Evolutionary conservation across 2,329 filamentous ascomycete species (phyloP).

Genomic region (Penicillium palitans): DNA sequence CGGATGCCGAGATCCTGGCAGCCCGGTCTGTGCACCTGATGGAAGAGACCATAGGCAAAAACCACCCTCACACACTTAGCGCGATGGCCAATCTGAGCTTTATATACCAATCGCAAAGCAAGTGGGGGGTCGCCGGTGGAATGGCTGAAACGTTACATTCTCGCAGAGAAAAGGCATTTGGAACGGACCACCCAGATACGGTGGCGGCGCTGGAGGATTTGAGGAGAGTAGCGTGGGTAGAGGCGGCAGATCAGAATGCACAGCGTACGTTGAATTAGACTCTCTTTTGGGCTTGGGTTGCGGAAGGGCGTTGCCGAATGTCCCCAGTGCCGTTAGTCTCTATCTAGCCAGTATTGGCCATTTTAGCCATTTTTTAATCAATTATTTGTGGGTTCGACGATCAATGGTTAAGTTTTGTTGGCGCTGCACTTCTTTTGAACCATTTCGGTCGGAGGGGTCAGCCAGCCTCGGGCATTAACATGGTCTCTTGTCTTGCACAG

Average conservation of each 20-base stretch:
- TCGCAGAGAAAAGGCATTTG: slow-evolving; percentile 3
- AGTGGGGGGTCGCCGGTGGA: slow-evolving; percentile 8
- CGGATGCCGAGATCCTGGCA: slow-evolving; percentile 6
- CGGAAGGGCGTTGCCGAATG: background rate
- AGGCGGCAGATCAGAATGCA: slow-evolving; percentile 14
- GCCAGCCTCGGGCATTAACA: background rate
- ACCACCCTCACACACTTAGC: slow-evolving; percentile 12
- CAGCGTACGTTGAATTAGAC: slow-evolving; percentile 12
- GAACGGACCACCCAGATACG: slow-evolving; percentile 13
- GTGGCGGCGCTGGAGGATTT: slow-evolving; percentile 12
- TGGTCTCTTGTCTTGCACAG: slow-evolving; percentile 5
- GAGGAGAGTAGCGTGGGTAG: slow-evolving; percentile 11
- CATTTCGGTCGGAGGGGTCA: background rate
- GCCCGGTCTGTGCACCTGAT: slow-evolving; percentile 4
- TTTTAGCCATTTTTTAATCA: background rate
- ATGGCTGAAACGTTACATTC: slow-evolving; percentile 11
- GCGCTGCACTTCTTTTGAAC: background rate
- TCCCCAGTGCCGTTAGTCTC: background rate
- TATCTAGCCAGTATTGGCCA: background rate
- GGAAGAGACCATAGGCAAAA: slow-evolving; percentile 12
- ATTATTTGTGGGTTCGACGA: background rate
- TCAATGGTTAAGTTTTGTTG: background rate
- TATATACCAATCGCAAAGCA: slow-evolving; percentile 18
- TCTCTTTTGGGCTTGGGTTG: background rate
- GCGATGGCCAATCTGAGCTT: slow-evolving; percentile 14